Evolutionary conservation across 2,329 filamentous ascomycete species (phyloP).

Genomic region (Knufia petricola): DNA sequence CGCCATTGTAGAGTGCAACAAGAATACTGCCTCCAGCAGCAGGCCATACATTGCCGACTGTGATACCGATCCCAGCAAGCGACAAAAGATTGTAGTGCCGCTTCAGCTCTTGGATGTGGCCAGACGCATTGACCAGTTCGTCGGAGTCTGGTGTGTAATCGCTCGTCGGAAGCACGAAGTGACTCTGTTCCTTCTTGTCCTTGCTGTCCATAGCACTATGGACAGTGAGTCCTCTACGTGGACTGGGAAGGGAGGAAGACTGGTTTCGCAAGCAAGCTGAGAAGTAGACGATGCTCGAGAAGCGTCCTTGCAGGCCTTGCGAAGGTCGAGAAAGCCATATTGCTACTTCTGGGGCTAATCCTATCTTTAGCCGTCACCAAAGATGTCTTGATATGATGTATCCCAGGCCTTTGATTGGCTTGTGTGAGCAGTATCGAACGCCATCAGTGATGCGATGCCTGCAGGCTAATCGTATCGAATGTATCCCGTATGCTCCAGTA

Average conservation of each 20-base stretch:
- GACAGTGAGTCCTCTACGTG: not conserved
- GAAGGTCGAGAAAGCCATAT: not conserved
- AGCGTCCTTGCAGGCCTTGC: not conserved
- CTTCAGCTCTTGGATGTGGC: constrained; percentile 53
- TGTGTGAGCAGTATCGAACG: not conserved
- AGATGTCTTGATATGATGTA: not conserved
- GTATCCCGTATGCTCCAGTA: too few relatives aligned
- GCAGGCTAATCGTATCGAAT: too few relatives aligned
- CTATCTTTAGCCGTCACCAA: too few relatives aligned
- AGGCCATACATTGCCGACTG: constrained; percentile 55
- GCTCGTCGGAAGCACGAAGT: not conserved
- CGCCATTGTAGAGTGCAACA: constrained; percentile 42
- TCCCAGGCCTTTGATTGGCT: not conserved
- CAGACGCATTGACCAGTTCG: constrained; percentile 49
- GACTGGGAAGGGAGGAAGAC: not conserved
- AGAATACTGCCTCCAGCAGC: constrained; percentile 18
- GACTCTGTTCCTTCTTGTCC: not conserved
- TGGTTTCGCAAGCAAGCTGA: too few relatives aligned
- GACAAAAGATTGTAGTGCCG: constrained; percentile 53
- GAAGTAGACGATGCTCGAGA: not conserved
- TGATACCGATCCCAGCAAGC: constrained; percentile 51
- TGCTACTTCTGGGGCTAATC: too few relatives aligned
- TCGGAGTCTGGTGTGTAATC: not conserved
- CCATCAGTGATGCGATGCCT: not conserved
- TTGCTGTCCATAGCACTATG: not conserved